These are phyloP conservation scores for Talinum fruticosum DNA, from an alignment of 148 eudicot genomes.

Conservation along the genomic window DNA sequence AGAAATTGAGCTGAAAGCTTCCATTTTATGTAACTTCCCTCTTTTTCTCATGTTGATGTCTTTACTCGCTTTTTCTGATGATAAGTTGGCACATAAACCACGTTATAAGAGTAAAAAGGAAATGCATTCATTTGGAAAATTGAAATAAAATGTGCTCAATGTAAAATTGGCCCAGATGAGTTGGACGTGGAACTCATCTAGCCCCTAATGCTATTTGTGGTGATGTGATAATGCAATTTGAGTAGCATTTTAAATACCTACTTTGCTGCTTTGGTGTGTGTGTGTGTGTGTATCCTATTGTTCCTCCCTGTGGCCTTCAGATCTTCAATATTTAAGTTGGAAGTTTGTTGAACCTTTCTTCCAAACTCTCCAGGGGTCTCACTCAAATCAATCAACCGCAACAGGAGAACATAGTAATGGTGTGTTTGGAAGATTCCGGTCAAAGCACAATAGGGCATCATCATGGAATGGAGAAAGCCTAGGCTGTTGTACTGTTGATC, in stretches of 20 bases:
- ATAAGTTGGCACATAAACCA: background rate
- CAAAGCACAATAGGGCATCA: constrained; percentile 56
- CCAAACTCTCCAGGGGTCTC: constrained; percentile 46
- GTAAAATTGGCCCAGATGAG: background rate
- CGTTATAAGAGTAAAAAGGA: background rate
- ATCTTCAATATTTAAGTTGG: background rate
- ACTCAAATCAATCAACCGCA: constrained; percentile 43
- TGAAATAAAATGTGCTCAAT: background rate
- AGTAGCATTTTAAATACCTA: background rate
- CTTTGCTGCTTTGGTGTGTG: background rate
- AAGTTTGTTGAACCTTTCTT: constrained; percentile 1
- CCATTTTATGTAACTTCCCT: background rate
- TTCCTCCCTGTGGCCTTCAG: background rate
- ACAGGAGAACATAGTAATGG: constrained; percentile 52
- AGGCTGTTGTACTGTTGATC: constrained; percentile 70
- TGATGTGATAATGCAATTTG: background rate
- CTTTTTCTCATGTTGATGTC: background rate
- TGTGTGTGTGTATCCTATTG: background rate
- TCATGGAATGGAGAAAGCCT: constrained; percentile 68
- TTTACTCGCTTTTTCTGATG: background rate
- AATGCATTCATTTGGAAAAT: background rate
- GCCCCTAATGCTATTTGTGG: background rate
- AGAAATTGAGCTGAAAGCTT: background rate
- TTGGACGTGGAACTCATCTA: background rate
- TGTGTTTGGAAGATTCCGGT: constrained; percentile 81